Evolutionary conservation across 768 basidiomycete genomes (phyloP), one percentile per base, ranked within the genome.

Genomic region (Mycena filopes): DNA sequence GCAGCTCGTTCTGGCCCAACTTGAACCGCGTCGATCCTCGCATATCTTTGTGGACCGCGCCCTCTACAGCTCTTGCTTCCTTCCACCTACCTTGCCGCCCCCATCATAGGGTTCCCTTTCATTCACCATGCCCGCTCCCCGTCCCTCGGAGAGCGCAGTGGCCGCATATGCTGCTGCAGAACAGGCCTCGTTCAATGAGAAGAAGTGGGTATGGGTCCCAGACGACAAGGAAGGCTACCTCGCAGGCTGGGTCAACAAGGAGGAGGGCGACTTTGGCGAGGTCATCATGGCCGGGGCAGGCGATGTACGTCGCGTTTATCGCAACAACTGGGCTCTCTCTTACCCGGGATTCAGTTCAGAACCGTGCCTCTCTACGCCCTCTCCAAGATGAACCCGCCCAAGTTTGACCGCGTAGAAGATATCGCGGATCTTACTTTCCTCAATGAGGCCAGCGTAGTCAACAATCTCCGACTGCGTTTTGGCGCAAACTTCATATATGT

Each of bases 381-480:
- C 42, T 93, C 91, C 73, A 96, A 96, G 83, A 97, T 97, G 96
- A 98, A 98, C 73, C 96, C 96, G 26, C 96, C 96, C 47, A 98
- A 98, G 79, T 99, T 99, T 76, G 96, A 99, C 81, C 88, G 95
- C 33, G 96, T 96, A 5, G 95, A 96, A 69, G 98, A 99, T 76
- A 99, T 99, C 68, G 98, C 98, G 43, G 96, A 99, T 80, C 84
- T 99, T 66, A 98, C 98, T 0, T 98, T 95, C 80, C 83, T 99
- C 63, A 99, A 99, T 76, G 98, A 99, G 84, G 96, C 98, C 13
- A 95, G 94, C 71, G 98, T 99, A 46, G 96, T 99, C n/a, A 95
- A 99, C 75, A 99, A 99, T 79, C 87, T 99, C 29, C 88, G 95
- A 63, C 80, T 94, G 71, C 86, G 98, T 77, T 99, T 96, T 78